Percentiles rank a stretch among this genome's conserved stretches.
phyloP scores from a whole-genome alignment of 2,329 filamentous ascomycete species.

The Colletotrichum melonis region DNA sequence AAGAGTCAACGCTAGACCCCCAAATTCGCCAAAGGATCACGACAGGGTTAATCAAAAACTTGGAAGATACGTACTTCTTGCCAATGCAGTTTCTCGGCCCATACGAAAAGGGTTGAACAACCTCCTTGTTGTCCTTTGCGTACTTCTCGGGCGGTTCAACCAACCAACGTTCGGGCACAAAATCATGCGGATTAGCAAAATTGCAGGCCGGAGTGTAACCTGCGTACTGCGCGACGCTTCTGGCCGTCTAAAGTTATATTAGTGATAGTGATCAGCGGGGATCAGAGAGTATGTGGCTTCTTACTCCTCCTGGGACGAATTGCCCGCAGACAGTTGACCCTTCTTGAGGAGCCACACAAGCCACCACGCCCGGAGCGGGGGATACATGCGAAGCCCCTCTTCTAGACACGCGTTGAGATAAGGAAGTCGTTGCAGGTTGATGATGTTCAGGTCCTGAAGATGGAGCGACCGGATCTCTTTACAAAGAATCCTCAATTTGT shows the following conservation, averaged over 20 bases:
- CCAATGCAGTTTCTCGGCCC: background rate
- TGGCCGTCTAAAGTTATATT: too few species aligned
- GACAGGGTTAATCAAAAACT: background rate
- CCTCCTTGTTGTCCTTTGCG: background rate
- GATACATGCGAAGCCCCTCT: background rate
- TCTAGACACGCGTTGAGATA: background rate
- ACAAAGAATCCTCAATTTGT: background rate
- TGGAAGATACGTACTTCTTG: background rate
- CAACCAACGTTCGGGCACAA: background rate
- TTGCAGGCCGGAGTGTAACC: too few species aligned
- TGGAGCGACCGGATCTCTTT: background rate
- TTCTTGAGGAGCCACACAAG: background rate
- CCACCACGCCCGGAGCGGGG: background rate
- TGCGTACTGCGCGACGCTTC: too few species aligned
- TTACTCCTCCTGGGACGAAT: too few species aligned
- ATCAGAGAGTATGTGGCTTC: too few species aligned
- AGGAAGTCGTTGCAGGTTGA: background rate
- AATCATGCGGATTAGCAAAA: background rate
- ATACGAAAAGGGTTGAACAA: background rate
- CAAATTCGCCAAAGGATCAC: too few species aligned
- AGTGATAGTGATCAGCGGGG: too few species aligned
- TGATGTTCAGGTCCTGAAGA: background rate
- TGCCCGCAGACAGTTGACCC: too few species aligned
- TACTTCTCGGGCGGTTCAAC: background rate
- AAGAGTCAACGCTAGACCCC: background rate